Base-by-base conservation (phyloP, 2,329 filamentous ascomycete species). In the Colletotrichum tropicicola region DNA sequence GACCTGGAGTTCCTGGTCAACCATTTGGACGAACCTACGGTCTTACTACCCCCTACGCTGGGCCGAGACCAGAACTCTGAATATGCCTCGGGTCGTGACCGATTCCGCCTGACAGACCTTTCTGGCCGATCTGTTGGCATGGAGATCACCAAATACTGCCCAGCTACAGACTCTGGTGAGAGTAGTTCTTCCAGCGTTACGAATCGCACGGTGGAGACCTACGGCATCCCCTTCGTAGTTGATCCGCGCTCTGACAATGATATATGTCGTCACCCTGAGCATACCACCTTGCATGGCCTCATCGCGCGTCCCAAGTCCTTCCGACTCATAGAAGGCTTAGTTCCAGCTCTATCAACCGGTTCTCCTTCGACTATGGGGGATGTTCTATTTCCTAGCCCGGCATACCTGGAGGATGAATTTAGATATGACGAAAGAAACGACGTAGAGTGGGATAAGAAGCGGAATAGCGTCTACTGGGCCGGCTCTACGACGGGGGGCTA, bases 401-500 rank as follows among this genome's bases (percentile, higher is more conserved):
- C 81, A 1, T 87, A 87, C 64, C 69, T 79, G n/a, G 75, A 80
- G 62, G 15, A 73, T 2, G 74, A 79, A 43, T 80, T 83, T 28
- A 65, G 69, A 5, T 87, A 87, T 68, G 71, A 79, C 3, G 69
- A 73, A 0, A 28, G 63, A 0, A 48, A 75, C 3, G 86, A 87
- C 61, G 39, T 79, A 0, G 70, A 74, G 0, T 89, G 85, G 85
- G 72, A 81, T 0, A 48, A 75, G 6, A 89, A 89, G 68, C 68
- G 68, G 2, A 80, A 83, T 35, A 81, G 79, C 3, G 69, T 88
- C 0, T 89, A 88, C 70, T 89, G 87, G 87, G 80, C 82, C 0
- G 87, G 87, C 0, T 85, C 82, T 0, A 86, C 79, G 0, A 87
- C 86, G 0, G 87, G 86, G 3, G 84, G 80, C 0, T 80, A 75